Base-by-base conservation (phyloP, 1,139 yeast genomes). In the Scheffersomyces titani region DNA sequence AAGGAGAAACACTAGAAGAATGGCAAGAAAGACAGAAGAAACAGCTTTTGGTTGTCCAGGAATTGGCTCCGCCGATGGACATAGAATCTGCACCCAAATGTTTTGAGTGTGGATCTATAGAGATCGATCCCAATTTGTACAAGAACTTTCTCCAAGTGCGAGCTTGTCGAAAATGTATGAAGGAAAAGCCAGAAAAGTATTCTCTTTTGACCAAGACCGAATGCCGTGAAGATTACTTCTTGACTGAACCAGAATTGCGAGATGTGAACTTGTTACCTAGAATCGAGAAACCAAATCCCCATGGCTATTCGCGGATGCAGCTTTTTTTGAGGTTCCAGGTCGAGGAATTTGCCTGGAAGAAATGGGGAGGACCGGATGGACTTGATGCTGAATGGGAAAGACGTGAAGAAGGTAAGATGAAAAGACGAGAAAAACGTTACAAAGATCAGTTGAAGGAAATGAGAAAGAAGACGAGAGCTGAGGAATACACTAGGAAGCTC, bases 251-350 rank as follows among this genome's bases (percentile, higher is more conserved):
- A 0, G 99, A 96, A 70, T 78, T 96, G 48, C 82, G 85, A 54
- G 99, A 96, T 70, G 73, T 72, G 3, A 78, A 74, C 1, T 73
- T 92, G 36, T 77, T 96, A 60, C 89, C 90, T 6, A 84, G 96
- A 61, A 77, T 93, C 59, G 97, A 92, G 63, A 90, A 93, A 65
- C 93, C 97, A 6, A 96, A 96, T 67, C 99, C 99, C 0, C 97
- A 94, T 72, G 92, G 96, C 51, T 96, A 86, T 72, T 89, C 93
- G 54, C 82, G 96, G 67, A 96, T 96, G 99, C 97, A 92, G 80
- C 77, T 96, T 55, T 96, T 88, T 71, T 73, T 94, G 52, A 77
- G 99, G 57, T 90, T 86, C 65, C 98, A 96, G 67, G 93, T 94
- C 18, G 99, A 96, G 70, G 92, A 88, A 65, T 90, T 83, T 74